Evolutionary conservation across 164 flowering plant genomes (phyloP).

Genomic region (Vitis cinerea): DNA sequence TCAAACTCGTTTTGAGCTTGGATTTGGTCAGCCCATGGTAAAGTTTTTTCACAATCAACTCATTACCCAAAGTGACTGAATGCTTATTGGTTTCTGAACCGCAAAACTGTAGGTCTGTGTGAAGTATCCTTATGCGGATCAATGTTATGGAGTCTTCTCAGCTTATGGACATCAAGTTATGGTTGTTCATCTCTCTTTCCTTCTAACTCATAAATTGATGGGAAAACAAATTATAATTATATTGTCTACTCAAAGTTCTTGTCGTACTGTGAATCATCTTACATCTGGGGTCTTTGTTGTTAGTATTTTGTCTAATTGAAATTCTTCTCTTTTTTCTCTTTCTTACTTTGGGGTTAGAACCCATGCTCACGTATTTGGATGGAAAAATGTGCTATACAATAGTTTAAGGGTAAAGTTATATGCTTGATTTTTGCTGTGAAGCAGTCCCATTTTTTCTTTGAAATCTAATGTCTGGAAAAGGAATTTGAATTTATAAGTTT

Average conservation of each 20-base stretch:
- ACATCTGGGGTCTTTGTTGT: too few species aligned
- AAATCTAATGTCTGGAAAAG: too few species aligned
- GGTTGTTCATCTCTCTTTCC: constrained; percentile 32
- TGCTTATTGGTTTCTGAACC: constrained; percentile 3
- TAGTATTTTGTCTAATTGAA: too few species aligned
- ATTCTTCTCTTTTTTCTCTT: too few species aligned
- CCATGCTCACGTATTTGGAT: too few species aligned
- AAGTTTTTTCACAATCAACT: background rate
- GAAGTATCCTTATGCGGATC: constrained; percentile 58
- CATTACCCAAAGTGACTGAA: background rate
- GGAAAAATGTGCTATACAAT: too few species aligned
- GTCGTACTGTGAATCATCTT: too few species aligned
- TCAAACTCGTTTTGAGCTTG: constrained; percentile 47
- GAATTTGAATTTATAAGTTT: too few species aligned
- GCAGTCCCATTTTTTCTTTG: too few species aligned
- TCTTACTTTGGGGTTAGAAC: too few species aligned
- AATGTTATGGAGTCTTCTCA: constrained; percentile 55
- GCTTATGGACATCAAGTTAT: constrained; percentile 56
- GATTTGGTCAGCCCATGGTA: constrained; percentile 70
- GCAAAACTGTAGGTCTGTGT: constrained; percentile 40
- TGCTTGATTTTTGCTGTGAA: too few species aligned
- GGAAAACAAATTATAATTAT: background rate
- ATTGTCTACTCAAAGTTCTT: background rate
- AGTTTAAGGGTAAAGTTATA: too few species aligned
- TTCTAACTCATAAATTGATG: background rate